Evolutionary conservation across 768 basidiomycete species (phyloP), one percentile per base, ranked within the genome.

Genomic region (Termitomyces sp.): DNA sequence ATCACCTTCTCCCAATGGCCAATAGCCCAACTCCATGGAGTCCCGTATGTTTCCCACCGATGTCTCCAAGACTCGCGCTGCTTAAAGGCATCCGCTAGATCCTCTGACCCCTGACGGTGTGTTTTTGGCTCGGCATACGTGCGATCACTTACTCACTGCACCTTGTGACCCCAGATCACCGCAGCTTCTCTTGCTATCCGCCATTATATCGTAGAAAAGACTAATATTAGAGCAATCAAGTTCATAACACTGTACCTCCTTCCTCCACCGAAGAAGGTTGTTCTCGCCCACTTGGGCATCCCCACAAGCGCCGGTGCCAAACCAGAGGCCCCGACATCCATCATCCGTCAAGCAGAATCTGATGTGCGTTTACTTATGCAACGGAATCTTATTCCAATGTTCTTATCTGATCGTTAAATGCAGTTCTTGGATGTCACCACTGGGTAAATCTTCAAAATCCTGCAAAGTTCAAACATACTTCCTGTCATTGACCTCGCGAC

Each of bases 271-370:
- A 92, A 94, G 75, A 81, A 77, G 58, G 79, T 76, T 14, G 92
- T 94, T 19, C 82, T 95, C 40, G 86, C 91, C 3, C 79, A 78
- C 58, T 82, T 95, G 43, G 87, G 88, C 4, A 91, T 94, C 44
- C 83, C 91, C 2, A 68, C 86, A 47, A 66, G 70, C 0, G 82
- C 85, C 4, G 89, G 88, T 14, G 75, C 71, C 23, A 75, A 73
- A 44, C 79, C 82, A 1, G 84, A 86, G 55, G 63, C 72, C 2
- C 76, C 81, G 2, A 66, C 67, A 4, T 71, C 72, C 27, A 83
- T 91, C 55, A 70, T 82, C 28, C 79, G 91, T 61, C 87, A 81
- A 68, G 89, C 90, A 6, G 89, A 92, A 66, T 80, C 80, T 30
- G 91, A 93, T 68, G 90, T 91, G 69, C 63, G 84, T 14, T 21